These are phyloP conservation scores for Pleurostoma richardsiae DNA, from an alignment of 2,329 filamentous ascomycete genomes.

Conservation along the genomic window DNA sequence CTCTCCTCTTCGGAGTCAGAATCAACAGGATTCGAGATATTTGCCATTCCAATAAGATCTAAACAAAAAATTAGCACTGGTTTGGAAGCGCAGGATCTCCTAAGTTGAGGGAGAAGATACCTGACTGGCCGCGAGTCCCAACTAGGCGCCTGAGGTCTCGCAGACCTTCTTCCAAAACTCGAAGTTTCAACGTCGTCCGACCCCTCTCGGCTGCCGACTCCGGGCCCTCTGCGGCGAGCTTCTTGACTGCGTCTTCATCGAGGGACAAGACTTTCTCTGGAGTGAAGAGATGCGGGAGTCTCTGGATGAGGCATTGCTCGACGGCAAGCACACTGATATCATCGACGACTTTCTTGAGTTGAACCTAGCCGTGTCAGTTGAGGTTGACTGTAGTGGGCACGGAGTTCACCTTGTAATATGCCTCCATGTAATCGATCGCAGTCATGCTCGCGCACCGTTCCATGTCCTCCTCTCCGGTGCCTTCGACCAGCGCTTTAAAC, in stretches of 20 bases:
- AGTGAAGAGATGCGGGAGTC: conserved; percentile 13
- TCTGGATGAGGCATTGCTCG: conserved; percentile 15
- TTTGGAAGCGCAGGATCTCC: too few relatives aligned
- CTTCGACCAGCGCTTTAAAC: too few relatives aligned
- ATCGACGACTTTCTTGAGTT: conserved; percentile 18
- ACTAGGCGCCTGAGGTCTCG: conserved; percentile 6
- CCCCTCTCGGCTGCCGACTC: conserved; percentile 10
- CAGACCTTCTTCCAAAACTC: conserved; percentile 10
- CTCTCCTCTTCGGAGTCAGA: too few relatives aligned
- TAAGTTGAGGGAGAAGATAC: too few relatives aligned
- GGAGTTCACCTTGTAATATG: conserved; percentile 36
- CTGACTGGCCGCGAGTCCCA: too few relatives aligned
- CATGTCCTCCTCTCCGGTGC: conserved; percentile 23
- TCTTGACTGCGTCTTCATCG: conserved; percentile 7
- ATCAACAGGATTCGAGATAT: too few relatives aligned
- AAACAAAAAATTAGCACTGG: too few relatives aligned
- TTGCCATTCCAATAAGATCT: too few relatives aligned
- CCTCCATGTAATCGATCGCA: conserved; percentile 32
- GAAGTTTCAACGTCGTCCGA: conserved; percentile 16
- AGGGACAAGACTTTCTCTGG: conserved; percentile 14
- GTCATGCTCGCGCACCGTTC: conserved; percentile 27
- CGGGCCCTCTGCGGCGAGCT: conserved; percentile 14
- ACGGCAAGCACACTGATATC: conserved; percentile 16
- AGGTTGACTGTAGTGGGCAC: not conserved
- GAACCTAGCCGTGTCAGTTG: conserved; percentile 12